phyloP scores from a whole-genome alignment of 345 rosid species.

The Fremontodendron californicum region DNA sequence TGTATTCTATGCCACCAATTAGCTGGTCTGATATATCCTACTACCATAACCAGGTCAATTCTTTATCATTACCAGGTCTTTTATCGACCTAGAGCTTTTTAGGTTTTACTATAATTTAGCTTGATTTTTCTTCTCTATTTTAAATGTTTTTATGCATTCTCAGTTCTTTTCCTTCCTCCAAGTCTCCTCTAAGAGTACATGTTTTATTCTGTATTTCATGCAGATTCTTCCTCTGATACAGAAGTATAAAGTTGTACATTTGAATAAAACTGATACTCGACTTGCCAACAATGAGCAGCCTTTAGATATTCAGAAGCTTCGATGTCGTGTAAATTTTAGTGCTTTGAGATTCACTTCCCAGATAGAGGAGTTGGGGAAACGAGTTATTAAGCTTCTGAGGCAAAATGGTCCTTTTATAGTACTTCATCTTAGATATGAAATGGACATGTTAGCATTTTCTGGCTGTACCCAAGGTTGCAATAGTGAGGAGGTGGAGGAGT shows the following conservation, averaged over 20 bases:
- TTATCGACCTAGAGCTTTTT: not conserved
- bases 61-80: not conserved
- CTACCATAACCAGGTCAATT: conserved; percentile 59
- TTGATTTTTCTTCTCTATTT: not conserved
- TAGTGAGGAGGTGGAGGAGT: conserved; percentile 77
- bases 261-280: conserved; percentile 89
- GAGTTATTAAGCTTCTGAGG: conserved; percentile 68
- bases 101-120: not conserved
- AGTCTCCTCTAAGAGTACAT: not conserved
- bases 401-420: conserved; percentile 86
- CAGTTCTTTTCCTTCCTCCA: not conserved
- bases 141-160: not conserved
- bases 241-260: conserved; percentile 81
- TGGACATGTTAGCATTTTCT: conserved; percentile 99
- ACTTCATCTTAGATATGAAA: conserved; percentile 94
- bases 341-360: conserved; percentile 86
- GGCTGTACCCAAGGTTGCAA: conserved; percentile 96
- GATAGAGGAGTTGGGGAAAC: conserved; percentile 88
- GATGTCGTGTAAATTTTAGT: conserved; percentile 86
- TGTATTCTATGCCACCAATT: conserved; percentile 70
- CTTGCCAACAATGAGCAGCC: conserved; percentile 80
- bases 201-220: not conserved
- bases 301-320: conserved; percentile 76
- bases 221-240: conserved; percentile 91
- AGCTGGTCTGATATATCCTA: conserved; percentile 92